A percentile compares a stretch with the other conserved stretches of the same genome.
These are phyloP conservation scores for Sphaerobolus stellatus DNA, from an alignment of 1,284 basidiomycete genomes.

Conservation along the genomic window DNA sequence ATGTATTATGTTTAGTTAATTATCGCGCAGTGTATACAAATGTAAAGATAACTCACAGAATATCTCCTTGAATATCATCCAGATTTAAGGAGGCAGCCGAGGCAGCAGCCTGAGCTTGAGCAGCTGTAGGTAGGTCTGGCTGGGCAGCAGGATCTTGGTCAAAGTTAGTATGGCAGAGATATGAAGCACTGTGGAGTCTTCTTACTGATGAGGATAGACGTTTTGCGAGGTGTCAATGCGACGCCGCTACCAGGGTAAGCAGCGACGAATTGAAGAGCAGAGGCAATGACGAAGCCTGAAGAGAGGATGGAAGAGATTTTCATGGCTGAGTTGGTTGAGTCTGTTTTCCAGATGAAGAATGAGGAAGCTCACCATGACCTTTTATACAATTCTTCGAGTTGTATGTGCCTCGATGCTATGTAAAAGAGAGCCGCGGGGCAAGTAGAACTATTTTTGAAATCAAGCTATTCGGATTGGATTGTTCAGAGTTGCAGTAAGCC, in stretches of 20 bases:
- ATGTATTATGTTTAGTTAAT: background rate
- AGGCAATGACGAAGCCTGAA: too few relatives aligned
- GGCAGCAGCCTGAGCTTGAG: constrained; percentile 3
- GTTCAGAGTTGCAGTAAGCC: too few relatives aligned
- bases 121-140: constrained; percentile 5
- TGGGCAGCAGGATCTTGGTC: constrained; percentile 9
- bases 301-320: too few relatives aligned
- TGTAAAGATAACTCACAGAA: constrained; percentile 13
- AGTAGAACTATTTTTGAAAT: too few relatives aligned
- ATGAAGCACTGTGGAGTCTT: background rate
- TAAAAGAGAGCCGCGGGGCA: too few relatives aligned
- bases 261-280: background rate
- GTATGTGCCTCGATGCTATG: too few relatives aligned
- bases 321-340: too few relatives aligned
- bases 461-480: too few relatives aligned
- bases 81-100: constrained; percentile 10
- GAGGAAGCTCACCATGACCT: too few relatives aligned
- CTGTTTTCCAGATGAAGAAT: too few relatives aligned
- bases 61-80: constrained; percentile 19
- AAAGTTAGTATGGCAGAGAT: background rate
- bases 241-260: background rate
- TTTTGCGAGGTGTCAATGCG: background rate
- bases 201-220: constrained; percentile 10
- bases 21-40: background rate
- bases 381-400: too few relatives aligned